These are phyloP conservation scores for Sugiyamaella grinbergsii DNA, from an alignment of 1,139 yeast genomes.

Conservation along the genomic window DNA sequence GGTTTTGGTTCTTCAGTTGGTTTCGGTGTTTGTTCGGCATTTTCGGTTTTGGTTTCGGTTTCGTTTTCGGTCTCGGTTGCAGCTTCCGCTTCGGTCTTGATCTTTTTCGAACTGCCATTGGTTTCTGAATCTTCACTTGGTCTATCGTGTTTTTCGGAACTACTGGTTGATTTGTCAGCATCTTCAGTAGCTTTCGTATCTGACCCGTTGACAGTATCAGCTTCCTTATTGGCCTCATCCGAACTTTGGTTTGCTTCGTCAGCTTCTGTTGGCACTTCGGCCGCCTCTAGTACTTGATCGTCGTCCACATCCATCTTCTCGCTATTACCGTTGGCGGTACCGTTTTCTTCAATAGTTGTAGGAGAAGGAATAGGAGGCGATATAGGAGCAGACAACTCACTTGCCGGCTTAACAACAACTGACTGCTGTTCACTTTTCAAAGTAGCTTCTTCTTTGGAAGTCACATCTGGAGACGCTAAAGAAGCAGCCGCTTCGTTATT, in stretches of 20 bases:
- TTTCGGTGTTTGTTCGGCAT: slow-evolving; percentile 2
- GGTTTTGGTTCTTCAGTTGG: background rate
- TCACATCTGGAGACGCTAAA: slow-evolving; percentile 18
- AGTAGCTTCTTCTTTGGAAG: slow-evolving; percentile 9
- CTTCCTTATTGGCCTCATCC: background rate
- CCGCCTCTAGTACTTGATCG: background rate
- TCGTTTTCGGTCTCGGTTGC: too few relatives aligned
- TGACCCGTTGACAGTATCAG: background rate
- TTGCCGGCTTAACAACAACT: slow-evolving; percentile 15
- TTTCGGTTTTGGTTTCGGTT: slow-evolving; percentile 6
- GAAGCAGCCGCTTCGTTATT: slow-evolving; percentile 14
- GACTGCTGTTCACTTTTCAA: slow-evolving; percentile 4
- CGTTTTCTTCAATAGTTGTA: slow-evolving; percentile 11
- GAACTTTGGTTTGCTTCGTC: background rate
- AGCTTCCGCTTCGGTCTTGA: too few relatives aligned
- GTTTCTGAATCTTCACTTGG: slow-evolving; percentile 7
- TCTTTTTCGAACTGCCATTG: slow-evolving; percentile 15
- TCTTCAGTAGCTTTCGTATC: background rate
- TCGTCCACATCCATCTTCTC: slow-evolving; percentile 7
- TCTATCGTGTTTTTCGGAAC: slow-evolving; percentile 14
- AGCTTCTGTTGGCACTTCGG: background rate
- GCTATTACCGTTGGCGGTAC: slow-evolving; percentile 2
- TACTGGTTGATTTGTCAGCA: background rate
- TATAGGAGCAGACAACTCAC: slow-evolving; percentile 26
- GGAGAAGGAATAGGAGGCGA: slow-evolving; percentile 32